Base-by-base conservation (phyloP, 2,329 filamentous ascomycete genomes). In the Phyllosticta capitalensis region DNA sequence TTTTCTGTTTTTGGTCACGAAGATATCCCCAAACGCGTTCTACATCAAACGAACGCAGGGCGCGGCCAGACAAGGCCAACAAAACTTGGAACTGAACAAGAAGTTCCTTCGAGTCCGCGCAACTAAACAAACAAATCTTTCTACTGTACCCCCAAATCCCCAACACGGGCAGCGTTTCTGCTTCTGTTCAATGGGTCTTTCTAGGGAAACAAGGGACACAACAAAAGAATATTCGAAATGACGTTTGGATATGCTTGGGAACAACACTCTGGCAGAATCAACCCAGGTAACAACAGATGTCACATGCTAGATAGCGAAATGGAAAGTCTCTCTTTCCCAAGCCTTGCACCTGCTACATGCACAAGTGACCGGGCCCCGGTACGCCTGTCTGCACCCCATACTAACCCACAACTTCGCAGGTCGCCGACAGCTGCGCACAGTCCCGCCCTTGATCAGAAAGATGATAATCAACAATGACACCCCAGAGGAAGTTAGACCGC, bases 21-120 rank as follows among this genome's bases (percentile, higher is more conserved):
- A 54, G 52, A 60, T 59, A 59, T 55, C 58, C 58, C 58, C 49
- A 49, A 53, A 19, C 52, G 58, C 58, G 58, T 60, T 54, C 54
- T 54, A 26, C 54, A 22, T 22, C 53, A 52, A 60, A 33, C 51
- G 54, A 49, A 56, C 58, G 58, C 58, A 60, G 49, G 52, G 56
- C 58, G 58, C 58, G 58, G 58, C 58, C 55, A 50, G 56, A 30
- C 58, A 53, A 45, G 38, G 38, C 38, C 54, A 52, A 45, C 38
- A 30, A 24, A 60, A 48, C 58, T 60, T 56, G 58, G 38, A 45
- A n/a, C 38, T 45, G 17, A 56, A 48, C 20, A 52, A 45, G 30
- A 56, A 54, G 26, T 51, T 30, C 54, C 19, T 50, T 22, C 30
- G 33, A 60, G 54, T 56, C 58, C 58, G 58, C 58, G 58, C 56